Conservation (phyloP, 768 basidiomycete genomes). For the Strobilomyces dryophilus region DNA sequence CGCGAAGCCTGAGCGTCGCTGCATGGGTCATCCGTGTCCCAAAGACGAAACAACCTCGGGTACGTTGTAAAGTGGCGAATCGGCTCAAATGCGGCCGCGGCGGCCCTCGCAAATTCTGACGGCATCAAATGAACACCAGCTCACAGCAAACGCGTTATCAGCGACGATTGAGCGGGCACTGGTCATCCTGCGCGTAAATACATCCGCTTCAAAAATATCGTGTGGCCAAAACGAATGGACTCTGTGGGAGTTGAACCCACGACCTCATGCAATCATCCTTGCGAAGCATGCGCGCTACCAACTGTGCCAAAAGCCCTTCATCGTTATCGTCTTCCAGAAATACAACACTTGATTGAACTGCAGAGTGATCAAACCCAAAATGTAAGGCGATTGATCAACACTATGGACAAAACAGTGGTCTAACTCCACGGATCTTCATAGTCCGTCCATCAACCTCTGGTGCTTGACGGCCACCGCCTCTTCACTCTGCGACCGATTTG, state of each 20-base stretch:
- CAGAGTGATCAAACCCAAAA: background rate
- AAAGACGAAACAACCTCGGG: background rate
- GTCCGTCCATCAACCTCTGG: conserved; percentile 39
- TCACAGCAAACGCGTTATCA: background rate
- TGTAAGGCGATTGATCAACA: background rate
- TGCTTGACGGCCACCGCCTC: conserved; percentile 72
- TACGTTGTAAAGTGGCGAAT: conserved; percentile 1
- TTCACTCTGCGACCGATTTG: conserved; percentile 52
- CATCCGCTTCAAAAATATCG: background rate
- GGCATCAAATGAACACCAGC: background rate
- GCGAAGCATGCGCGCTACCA: conserved; percentile 62
- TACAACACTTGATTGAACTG: background rate
- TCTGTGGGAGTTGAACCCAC: conserved; percentile 50
- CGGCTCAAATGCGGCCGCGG: conserved; percentile 1
- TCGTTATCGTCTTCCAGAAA: background rate
- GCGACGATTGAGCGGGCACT: background rate
- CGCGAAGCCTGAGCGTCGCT: conserved; percentile 47
- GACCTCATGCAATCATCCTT: conserved; percentile 46
- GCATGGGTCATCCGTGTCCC: conserved; percentile 43
- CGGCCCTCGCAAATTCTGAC: background rate
- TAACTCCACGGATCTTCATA: conserved; percentile 17
- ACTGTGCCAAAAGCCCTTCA: conserved; percentile 27
- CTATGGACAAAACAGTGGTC: conserved; percentile 11
- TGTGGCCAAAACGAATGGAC: conserved; percentile 14
- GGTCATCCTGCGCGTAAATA: background rate